Percentiles rank a stretch among this genome's conserved stretches.
These are phyloP conservation scores for Fusarium multiceps DNA, from an alignment of 2,329 filamentous ascomycete genomes.

Conservation along the genomic window DNA sequence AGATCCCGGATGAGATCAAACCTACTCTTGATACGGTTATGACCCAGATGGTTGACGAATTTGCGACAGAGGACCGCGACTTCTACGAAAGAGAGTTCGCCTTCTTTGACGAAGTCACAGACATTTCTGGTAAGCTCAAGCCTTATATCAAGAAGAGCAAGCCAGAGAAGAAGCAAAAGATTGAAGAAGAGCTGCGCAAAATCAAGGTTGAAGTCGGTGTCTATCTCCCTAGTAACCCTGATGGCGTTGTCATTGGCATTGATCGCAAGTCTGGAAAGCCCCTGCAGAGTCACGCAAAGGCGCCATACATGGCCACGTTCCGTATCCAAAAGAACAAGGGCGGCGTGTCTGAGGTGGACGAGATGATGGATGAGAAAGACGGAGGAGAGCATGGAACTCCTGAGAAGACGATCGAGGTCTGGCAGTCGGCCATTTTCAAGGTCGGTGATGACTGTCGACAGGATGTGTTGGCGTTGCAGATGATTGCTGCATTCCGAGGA, in stretches of 20 bases:
- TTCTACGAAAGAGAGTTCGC: constrained; percentile 96
- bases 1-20: constrained; percentile 90
- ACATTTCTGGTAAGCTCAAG: constrained; percentile 93
- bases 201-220: constrained; percentile 98
- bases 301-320: constrained; percentile 99
- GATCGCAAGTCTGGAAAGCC: constrained; percentile 98
- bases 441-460: constrained; percentile 98
- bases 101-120: constrained; percentile 98
- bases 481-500: constrained; percentile 96
- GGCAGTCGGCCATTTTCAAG: constrained; percentile 99
- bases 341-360: constrained; percentile 63
- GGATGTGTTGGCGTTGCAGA: constrained; percentile 94
- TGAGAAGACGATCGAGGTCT: constrained; percentile 84
- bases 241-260: constrained; percentile 96
- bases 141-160: constrained; percentile 93
- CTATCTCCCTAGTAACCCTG: constrained; percentile 95
- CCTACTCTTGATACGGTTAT: constrained; percentile 93
- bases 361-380: constrained; percentile 61
- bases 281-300: constrained; percentile 96
- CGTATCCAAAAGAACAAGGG: constrained; percentile 85
- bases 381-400: constrained; percentile 49
- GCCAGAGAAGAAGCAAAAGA: constrained; percentile 98
- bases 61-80: constrained; percentile 78
- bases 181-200: constrained; percentile 96
- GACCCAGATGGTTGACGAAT: constrained; percentile 83